Evolutionary conservation across 2,329 filamentous ascomycete genomes (phyloP), one percentile per base, ranked within the genome.

Genomic region (Tolypocladium nubicola): DNA sequence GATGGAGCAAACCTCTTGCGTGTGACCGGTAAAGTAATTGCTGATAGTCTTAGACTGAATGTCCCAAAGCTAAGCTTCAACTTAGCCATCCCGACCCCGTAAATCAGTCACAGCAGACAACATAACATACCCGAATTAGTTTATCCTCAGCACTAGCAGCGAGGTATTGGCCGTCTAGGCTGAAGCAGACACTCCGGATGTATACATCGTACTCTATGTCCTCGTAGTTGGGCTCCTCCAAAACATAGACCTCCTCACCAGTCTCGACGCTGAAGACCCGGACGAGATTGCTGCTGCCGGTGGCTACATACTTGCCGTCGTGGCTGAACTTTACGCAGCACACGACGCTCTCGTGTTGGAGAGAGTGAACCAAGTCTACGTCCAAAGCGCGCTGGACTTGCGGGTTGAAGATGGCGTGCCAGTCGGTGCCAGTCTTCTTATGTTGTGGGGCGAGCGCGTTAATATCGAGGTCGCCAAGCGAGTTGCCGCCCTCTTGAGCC

Each of bases 71-170:
- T 93, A 53, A 49, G 49, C 59, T 19, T 21, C 26, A 35, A 7
- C 5, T 16, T 21, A 37, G 9, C 4, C 26, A 6, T 30, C 26
- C 4, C 26, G 26, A 30, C 26, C 26, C 26, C 26, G 26, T 6
- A 30, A 30, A 5, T 40, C 33, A 38, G 40, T 33, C n/a, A 26
- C 35, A 40, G 40, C 13, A 37, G 35, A 39, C 52, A 26, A 59
- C 76, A 30, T 6, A 30, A 30, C 87, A 76, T 82, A 93, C 91
- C 66, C 94, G 82, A 69, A 99, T 97, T 67, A 96, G 82, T 77
- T 97, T 97, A 74, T 99, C 94, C 72, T 97, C 94, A 1, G 94
- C 94, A 69, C 94, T 94, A n/a, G 94, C 97, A 4, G 94, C 94
- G 39, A 99, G 82, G 66, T 90, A 96, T 68, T 88, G 88, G 60